Percentiles rank a stretch among this genome's conserved stretches.
phyloP scores from a whole-genome alignment of 306 rosid species.

The Dicorynia guianensis region DNA sequence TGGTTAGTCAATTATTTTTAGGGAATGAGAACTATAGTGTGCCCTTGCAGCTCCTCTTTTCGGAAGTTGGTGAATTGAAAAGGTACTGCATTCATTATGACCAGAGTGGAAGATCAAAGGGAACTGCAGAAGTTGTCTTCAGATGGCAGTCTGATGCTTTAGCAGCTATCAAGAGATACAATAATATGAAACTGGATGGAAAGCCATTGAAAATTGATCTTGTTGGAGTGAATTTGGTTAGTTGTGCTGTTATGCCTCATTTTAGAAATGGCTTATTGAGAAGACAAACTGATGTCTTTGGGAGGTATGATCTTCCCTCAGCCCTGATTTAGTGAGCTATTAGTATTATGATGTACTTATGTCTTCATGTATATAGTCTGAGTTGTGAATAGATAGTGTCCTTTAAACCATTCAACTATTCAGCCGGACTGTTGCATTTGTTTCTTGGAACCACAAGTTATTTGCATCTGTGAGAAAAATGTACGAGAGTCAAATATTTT shows the following conservation, averaged over 20 bases:
- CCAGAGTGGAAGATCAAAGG: constrained; percentile 71
- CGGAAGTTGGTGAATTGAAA: constrained; percentile 64
- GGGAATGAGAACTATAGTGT: constrained; percentile 18
- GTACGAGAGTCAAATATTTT: too few relatives aligned
- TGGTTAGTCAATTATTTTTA: constrained; percentile 17
- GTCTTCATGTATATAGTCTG: background rate
- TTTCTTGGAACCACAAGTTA: constrained; percentile 12
- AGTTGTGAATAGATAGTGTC: constrained; percentile 4
- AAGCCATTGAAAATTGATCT: constrained; percentile 65
- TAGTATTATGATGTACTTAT: background rate
- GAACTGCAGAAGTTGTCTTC: constrained; percentile 73
- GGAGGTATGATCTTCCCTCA: constrained; percentile 44
- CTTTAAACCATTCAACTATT: background rate
- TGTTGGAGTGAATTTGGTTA: constrained; percentile 49
- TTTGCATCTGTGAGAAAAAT: background rate
- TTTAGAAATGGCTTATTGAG: constrained; percentile 33
- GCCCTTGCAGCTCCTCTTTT: constrained; percentile 60
- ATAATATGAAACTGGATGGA: constrained; percentile 68
- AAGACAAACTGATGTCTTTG: constrained; percentile 40
- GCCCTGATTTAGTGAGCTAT: constrained; percentile 9
- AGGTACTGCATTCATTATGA: constrained; percentile 63
- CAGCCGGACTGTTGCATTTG: constrained; percentile 5
- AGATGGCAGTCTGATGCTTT: constrained; percentile 55
- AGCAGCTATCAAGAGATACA: constrained; percentile 62
- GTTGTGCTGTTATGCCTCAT: constrained; percentile 34